A percentile compares a stretch with the other conserved stretches of the same genome.
phyloP scores from a whole-genome alignment of 2,329 filamentous ascomycete species.

The Aspergillus floridensis region DNA sequence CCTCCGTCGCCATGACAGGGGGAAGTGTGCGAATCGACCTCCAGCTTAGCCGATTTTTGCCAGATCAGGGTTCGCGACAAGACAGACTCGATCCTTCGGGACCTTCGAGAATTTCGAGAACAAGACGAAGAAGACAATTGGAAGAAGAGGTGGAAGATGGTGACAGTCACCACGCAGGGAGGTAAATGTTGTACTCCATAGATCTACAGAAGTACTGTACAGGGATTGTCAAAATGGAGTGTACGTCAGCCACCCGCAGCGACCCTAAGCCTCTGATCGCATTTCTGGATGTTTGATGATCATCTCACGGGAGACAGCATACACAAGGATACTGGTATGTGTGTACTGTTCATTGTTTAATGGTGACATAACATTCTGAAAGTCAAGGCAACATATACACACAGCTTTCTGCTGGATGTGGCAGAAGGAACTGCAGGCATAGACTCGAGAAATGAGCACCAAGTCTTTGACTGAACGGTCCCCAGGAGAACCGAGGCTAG shows the following conservation, averaged over 20 bases:
- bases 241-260: not conserved
- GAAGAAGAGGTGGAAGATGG: not conserved
- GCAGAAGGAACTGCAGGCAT: not conserved
- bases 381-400: not conserved
- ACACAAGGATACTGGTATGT: not conserved
- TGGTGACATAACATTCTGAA: not conserved
- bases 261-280: not conserved
- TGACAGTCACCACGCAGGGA: not conserved
- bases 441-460: not conserved
- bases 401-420: not conserved
- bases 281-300: not conserved
- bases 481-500: not conserved
- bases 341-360: not conserved
- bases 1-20: not conserved
- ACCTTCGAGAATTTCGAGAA: not conserved
- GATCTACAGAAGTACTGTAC: not conserved
- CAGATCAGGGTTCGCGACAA: not conserved
- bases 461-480: not conserved
- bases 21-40: not conserved
- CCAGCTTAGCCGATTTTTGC: not conserved
- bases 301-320: not conserved
- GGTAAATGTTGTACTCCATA: not conserved
- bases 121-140: not conserved
- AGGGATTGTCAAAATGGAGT: not conserved
- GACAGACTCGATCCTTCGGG: not conserved